Evolutionary conservation across 164 flowering plant species (phyloP).

Genomic region (Vitis cinerea): DNA sequence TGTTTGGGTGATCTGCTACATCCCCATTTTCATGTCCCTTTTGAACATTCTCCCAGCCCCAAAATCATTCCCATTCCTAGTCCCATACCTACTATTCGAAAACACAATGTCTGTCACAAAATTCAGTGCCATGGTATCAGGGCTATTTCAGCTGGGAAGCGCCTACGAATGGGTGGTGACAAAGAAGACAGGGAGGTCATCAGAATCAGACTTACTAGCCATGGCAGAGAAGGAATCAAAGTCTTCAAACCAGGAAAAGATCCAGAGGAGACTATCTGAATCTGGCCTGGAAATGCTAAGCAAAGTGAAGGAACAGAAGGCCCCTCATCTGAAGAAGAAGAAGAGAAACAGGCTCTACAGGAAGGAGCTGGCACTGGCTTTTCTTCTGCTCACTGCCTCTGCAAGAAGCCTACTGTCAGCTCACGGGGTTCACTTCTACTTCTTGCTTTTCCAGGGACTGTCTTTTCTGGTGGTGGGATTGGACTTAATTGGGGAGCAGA

Average conservation of each 20-base stretch:
- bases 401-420: conserved; percentile 67
- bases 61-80: conserved; percentile 64
- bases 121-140: conserved; percentile 79
- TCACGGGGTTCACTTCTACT: conserved; percentile 76
- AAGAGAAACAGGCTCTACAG: conserved; percentile 41
- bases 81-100: conserved; percentile 73
- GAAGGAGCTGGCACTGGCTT: conserved; percentile 65
- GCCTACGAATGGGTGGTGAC: conserved; percentile 82
- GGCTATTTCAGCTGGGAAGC: conserved; percentile 68
- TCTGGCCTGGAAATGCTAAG: conserved; percentile 46
- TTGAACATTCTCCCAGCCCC: conserved; percentile 69
- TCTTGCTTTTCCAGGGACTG: conserved; percentile 68
- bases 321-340: conserved; percentile 22
- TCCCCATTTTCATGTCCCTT: conserved; percentile 64
- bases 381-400: conserved; percentile 62
- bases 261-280: conserved; percentile 48
- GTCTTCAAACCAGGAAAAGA: conserved; percentile 39
- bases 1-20: conserved; percentile 64
- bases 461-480: conserved; percentile 67
- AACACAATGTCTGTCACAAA: conserved; percentile 87
- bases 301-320: conserved; percentile 40
- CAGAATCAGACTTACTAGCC: conserved; percentile 62
- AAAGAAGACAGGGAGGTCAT: conserved; percentile 69
- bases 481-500: conserved; percentile 75
- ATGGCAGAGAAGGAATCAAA: conserved; percentile 56